A percentile compares a stretch with the other conserved stretches of the same genome.
Conservation (phyloP, 257 asterid genomes). For the Paraleonurus japonicus region DNA sequence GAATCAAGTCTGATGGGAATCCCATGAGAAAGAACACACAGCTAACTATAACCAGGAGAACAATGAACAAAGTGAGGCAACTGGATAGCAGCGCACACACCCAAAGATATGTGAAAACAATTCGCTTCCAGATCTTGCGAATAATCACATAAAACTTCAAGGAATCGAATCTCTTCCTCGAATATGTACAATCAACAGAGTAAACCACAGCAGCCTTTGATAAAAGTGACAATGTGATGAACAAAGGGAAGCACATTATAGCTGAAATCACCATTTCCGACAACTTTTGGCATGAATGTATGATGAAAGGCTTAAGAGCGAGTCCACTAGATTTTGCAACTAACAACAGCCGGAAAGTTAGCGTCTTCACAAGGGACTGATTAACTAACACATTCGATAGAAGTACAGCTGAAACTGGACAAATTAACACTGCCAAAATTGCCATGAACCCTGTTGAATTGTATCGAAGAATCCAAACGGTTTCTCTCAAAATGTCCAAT, state of each 20-base stretch:
- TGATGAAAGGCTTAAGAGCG: slow-evolving; percentile 65
- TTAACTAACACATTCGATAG: slow-evolving; percentile 71
- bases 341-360: slow-evolving; percentile 53
- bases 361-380: slow-evolving; percentile 52
- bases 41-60: slow-evolving; percentile 53
- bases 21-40: slow-evolving; percentile 62
- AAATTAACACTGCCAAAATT: slow-evolving; percentile 59
- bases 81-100: slow-evolving; percentile 57
- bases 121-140: slow-evolving; percentile 76
- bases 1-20: slow-evolving; percentile 65
- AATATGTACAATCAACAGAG: slow-evolving; percentile 86
- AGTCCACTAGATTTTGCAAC: slow-evolving; percentile 78
- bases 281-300: slow-evolving; percentile 71
- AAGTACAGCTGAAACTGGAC: slow-evolving; percentile 74
- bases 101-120: slow-evolving; percentile 70
- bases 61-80: slow-evolving; percentile 58
- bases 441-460: slow-evolving; percentile 67
- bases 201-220: slow-evolving; percentile 87
- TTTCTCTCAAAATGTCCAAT: slow-evolving; percentile 76
- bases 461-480: slow-evolving; percentile 74
- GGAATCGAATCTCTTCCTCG: slow-evolving; percentile 56
- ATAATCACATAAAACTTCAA: slow-evolving; percentile 48
- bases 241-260: slow-evolving; percentile 71
- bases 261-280: slow-evolving; percentile 63
- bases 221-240: slow-evolving; percentile 51